Base-by-base conservation (phyloP, 2,329 filamentous ascomycete genomes). In the Dendryphion nanum region DNA sequence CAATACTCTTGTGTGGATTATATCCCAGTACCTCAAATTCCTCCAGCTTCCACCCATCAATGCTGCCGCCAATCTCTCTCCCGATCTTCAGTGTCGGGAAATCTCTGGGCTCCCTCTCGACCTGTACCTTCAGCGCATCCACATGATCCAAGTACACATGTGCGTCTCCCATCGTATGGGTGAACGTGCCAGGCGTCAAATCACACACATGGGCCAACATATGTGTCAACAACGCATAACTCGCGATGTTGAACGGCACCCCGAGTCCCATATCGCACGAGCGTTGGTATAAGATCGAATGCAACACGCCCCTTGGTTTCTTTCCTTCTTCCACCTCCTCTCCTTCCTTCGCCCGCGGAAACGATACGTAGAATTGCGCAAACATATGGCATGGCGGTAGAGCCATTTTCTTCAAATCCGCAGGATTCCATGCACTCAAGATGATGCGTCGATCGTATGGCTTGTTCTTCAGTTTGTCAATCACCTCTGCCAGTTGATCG, bases 131-230 rank as follows among this genome's bases (percentile, higher is more conserved):
- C 41, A 98, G 72, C 10, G 93, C 90, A 37, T 95, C 89, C 6
- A 95, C 79, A 64, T 98, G 93, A 64, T 98, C 91, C 6, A 85
- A 69, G 67, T 98, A 98, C 1, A 98, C 84, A 67, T 98, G 93
- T n/a, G 91, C 89, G 66, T 98, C 93, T 12, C 93, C 93, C 89
- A 98, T 95, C 33, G 89, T 89, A 67, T 97, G 93, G 26, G 89
- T 93, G 45, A 98, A 76, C 35, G 81, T 91, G 0, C 91, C 93
- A 0, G 93, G 89, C 1, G 87, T 78, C 38, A 98, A 68, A 51
- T 90, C 84, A 59, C 86, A 89, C 8, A 86, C 89, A 61, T 90
- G 84, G 1, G 93, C 91, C 32, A 98, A 72, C 85, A 98, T 97
- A 66, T 97, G 90, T 29, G 90, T 96, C 28, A 98, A 73, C 40